A percentile compares a stretch with the other conserved stretches of the same genome.
Evolutionary conservation across 169 alveolate species (phyloP).

Genomic region (Eimeria necatrix): DNA sequence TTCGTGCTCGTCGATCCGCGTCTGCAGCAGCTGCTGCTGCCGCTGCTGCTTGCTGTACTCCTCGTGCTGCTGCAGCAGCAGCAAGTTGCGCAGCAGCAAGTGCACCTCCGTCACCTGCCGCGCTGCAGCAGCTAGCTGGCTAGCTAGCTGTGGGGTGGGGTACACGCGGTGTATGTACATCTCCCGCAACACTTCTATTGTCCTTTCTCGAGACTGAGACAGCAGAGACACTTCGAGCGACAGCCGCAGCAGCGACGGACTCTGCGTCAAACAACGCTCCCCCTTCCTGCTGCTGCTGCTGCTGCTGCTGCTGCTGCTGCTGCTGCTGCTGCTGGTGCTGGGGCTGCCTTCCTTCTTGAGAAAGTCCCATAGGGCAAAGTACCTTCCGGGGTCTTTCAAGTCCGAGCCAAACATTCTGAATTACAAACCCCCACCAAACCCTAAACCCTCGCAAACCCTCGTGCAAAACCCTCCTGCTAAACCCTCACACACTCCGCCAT

Average conservation of each 20-base stretch:
- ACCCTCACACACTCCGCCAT: too few species aligned
- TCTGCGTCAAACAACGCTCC: too few species aligned
- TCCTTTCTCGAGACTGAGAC: slow-evolving; percentile 63
- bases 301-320: neutral
- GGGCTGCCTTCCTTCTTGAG: neutral
- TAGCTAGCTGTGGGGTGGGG: slow-evolving; percentile 89
- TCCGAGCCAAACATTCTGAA: slow-evolving; percentile 55
- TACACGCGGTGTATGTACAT: slow-evolving; percentile 87
- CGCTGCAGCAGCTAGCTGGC: slow-evolving; percentile 88
- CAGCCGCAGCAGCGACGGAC: slow-evolving; percentile 77
- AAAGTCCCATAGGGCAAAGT: slow-evolving; percentile 84
- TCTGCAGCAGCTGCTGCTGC: slow-evolving; percentile 85
- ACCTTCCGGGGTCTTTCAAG: slow-evolving; percentile 85
- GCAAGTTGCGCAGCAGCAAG: slow-evolving; percentile 82
- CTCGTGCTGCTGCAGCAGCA: slow-evolving; percentile 85
- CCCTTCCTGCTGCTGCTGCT: too few species aligned
- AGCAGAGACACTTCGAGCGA: slow-evolving; percentile 85
- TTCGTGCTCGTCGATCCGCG: slow-evolving; percentile 87
- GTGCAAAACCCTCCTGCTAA: too few species aligned
- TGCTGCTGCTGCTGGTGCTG: neutral
- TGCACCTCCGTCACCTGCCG: slow-evolving; percentile 89
- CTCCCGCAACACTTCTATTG: slow-evolving; percentile 83
- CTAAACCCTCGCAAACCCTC: too few species aligned
- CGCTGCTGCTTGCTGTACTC: slow-evolving; percentile 82
- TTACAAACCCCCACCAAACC: neutral